Percentiles rank a stretch among this genome's conserved stretches.
Evolutionary conservation across 768 basidiomycete genomes (phyloP).

Genomic region (Heimioporus sp.): DNA sequence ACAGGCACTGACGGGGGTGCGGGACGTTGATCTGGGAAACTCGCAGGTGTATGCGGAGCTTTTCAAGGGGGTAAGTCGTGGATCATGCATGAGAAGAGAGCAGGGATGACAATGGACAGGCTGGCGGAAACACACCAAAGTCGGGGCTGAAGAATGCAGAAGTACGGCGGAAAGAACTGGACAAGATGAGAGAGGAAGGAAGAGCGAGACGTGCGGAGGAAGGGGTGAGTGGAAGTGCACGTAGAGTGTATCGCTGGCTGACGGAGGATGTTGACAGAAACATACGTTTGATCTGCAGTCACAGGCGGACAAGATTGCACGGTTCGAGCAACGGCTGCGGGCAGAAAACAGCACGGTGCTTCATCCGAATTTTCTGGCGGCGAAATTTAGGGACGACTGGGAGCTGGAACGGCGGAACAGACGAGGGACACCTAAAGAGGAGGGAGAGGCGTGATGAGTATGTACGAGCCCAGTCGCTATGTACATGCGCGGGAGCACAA

Average conservation of each 20-base stretch:
- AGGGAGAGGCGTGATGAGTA: constrained; percentile 35
- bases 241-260: not conserved
- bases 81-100: not conserved
- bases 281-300: constrained; percentile 55
- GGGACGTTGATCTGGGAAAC: constrained; percentile 65
- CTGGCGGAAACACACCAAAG: constrained; percentile 43
- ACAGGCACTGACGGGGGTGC: constrained; percentile 43
- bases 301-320: constrained; percentile 58
- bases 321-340: constrained; percentile 58
- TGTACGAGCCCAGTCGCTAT: not conserved
- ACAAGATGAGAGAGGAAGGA: constrained; percentile 69
- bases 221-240: constrained; percentile 39
- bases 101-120: constrained; percentile 22
- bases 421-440: constrained; percentile 27
- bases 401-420: constrained; percentile 38
- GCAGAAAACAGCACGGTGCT: constrained; percentile 50
- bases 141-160: constrained; percentile 57
- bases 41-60: constrained; percentile 60
- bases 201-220: constrained; percentile 54
- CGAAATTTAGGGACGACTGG: constrained; percentile 54
- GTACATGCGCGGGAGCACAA: constrained; percentile 23
- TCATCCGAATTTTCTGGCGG: constrained; percentile 60
- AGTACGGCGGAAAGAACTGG: constrained; percentile 64
- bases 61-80: constrained; percentile 50
- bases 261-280: constrained; percentile 35